These are phyloP conservation scores for Canna indica DNA, from an alignment of 176 grass and related monocot genomes.

Conservation along the genomic window DNA sequence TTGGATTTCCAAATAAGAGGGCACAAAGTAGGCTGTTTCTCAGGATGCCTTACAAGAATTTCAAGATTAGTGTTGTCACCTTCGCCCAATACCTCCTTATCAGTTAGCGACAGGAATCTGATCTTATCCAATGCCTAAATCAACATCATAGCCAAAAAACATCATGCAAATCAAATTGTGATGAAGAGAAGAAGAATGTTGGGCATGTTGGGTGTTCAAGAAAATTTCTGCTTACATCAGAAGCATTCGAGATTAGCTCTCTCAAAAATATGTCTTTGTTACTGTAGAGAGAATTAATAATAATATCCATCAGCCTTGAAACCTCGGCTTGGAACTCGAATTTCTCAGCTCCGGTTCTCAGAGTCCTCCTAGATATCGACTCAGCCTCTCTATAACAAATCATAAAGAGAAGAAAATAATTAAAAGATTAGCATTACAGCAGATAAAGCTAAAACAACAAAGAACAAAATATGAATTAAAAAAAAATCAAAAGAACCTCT, in stretches of 20 bases:
- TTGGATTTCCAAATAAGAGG: not conserved
- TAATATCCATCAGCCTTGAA: constrained; percentile 95
- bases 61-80: constrained; percentile 93
- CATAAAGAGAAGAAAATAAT: not conserved
- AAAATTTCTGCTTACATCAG: constrained; percentile 41
- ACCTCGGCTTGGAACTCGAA: constrained; percentile 99
- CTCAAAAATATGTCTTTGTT: constrained; percentile 99
- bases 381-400: constrained; percentile 68
- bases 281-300: constrained; percentile 97
- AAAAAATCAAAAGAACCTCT: too few relatives aligned
- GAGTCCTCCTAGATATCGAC: constrained; percentile 85
- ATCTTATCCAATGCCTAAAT: constrained; percentile 89
- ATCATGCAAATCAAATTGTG: too few relatives aligned
- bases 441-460: too few relatives aligned
- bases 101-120: constrained; percentile 80
- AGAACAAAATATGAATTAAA: too few relatives aligned
- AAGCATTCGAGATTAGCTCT: constrained; percentile 99
- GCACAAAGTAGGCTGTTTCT: not conserved
- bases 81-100: constrained; percentile 80
- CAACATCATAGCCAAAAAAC: not conserved
- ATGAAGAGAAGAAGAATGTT: too few relatives aligned
- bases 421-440: too few relatives aligned
- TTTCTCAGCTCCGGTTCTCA: constrained; percentile 65
- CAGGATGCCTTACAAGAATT: constrained; percentile 47
- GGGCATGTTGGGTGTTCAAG: not conserved